Percentiles rank a stretch among this genome's conserved stretches.
Conservation (phyloP, 805 yeast species). For the Teunomyces atbi region DNA sequence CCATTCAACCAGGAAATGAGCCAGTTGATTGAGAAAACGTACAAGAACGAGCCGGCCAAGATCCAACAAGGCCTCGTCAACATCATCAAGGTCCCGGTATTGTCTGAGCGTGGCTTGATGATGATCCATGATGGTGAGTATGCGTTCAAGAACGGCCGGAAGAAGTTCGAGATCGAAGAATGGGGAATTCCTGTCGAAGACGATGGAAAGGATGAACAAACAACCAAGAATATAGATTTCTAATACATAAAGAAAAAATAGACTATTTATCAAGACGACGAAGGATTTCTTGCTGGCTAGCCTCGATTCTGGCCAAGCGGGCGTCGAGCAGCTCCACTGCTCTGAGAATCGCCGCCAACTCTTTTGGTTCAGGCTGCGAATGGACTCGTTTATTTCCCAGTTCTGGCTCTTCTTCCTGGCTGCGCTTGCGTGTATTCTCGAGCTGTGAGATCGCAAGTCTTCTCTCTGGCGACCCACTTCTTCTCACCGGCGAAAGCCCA, state of each 20-base stretch:
- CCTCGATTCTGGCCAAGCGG: slow-evolving; percentile 1
- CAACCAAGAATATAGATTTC: slow-evolving; percentile 37
- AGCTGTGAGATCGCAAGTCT: slow-evolving; percentile 6
- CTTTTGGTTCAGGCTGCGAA: neutral
- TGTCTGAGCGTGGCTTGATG: slow-evolving; percentile 81
- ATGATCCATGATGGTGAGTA: slow-evolving; percentile 68
- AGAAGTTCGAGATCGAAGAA: slow-evolving; percentile 80
- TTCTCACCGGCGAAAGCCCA: slow-evolving; percentile 8
- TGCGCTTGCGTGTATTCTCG: slow-evolving; percentile 3
- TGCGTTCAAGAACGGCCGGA: slow-evolving; percentile 82
- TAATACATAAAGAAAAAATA: slow-evolving; percentile 13
- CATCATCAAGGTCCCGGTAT: slow-evolving; percentile 65
- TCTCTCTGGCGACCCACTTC: slow-evolving; percentile 11
- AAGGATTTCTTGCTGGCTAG: slow-evolving; percentile 1
- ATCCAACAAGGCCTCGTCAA: slow-evolving; percentile 86
- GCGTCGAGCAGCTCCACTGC: slow-evolving; percentile 1
- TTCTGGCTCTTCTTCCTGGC: neutral
- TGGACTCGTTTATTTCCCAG: neutral
- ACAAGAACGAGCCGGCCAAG: slow-evolving; percentile 68
- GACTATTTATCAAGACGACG: slow-evolving; percentile 3
- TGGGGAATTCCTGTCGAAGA: slow-evolving; percentile 99
- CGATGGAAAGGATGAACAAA: slow-evolving; percentile 43
- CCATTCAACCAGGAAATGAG: slow-evolving; percentile 79
- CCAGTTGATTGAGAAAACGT: slow-evolving; percentile 63
- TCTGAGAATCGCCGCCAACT: neutral